Evolutionary conservation across 495 filamentous ascomycete species (phyloP).

Genomic region (Rostrohypoxylon terebratum): DNA sequence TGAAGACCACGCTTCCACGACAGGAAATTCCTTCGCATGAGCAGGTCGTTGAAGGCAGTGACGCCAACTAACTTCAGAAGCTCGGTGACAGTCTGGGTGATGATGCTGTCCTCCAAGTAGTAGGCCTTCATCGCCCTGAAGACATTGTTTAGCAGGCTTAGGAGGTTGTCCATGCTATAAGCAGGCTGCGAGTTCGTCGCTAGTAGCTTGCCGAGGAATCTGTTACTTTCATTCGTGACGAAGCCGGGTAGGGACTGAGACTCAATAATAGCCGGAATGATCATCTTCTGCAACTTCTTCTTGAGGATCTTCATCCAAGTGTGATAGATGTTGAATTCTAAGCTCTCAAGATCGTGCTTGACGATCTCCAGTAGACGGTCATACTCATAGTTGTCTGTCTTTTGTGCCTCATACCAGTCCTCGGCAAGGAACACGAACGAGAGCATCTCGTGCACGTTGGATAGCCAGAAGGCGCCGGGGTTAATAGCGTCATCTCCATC

Average conservation of each 20-base stretch:
- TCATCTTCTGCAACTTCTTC: conserved; percentile 99
- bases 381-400: conserved; percentile 99
- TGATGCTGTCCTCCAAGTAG: conserved; percentile 94
- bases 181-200: conserved; percentile 87
- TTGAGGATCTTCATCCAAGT: conserved; percentile 99
- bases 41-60: conserved; percentile 97
- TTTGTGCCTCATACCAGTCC: conserved; percentile 99
- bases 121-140: conserved; percentile 99
- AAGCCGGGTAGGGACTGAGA: conserved; percentile 98
- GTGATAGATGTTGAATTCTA: conserved; percentile 99
- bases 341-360: conserved; percentile 96
- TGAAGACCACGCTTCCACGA: conserved; percentile 99
- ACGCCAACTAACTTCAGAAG: conserved; percentile 94
- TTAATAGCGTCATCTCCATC: conserved; percentile 98
- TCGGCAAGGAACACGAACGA: conserved; percentile 99
- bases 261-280: conserved; percentile 98
- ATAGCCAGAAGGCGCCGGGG: conserved; percentile 98
- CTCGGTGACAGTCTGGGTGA: conserved; percentile 95
- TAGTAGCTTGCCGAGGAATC: conserved; percentile 96
- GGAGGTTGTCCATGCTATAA: conserved; percentile 98
- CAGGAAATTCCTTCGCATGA: conserved; percentile 98
- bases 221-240: conserved; percentile 96
- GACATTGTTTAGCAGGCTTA: conserved; percentile 95
- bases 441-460: conserved; percentile 99
- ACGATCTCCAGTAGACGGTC: conserved; percentile 98